phyloP scores from a whole-genome alignment of 2,329 filamentous ascomycete genomes.

The Corinectria fuckeliana region DNA sequence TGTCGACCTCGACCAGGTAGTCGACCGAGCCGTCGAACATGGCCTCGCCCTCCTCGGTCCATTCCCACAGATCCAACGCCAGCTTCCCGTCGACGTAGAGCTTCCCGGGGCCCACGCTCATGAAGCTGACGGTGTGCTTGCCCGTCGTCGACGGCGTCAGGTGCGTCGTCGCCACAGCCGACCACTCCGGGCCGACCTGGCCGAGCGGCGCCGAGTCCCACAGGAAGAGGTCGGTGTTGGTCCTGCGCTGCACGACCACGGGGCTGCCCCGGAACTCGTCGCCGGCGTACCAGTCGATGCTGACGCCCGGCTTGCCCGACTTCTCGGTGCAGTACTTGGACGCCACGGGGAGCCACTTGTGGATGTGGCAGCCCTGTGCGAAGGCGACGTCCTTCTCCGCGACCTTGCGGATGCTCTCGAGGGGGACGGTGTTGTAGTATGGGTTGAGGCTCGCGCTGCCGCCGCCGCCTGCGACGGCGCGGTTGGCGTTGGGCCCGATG shows the following conservation, averaged over 20 bases:
- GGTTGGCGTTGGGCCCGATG: constrained; percentile 71
- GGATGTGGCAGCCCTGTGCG: constrained; percentile 46
- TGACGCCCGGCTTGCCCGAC: constrained; percentile 65
- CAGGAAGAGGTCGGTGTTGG: constrained; percentile 71
- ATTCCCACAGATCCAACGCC: constrained; percentile 71
- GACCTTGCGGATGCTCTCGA: constrained; percentile 63
- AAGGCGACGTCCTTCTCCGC: constrained; percentile 64
- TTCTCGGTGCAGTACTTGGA: constrained; percentile 37
- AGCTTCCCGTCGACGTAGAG: constrained; percentile 66
- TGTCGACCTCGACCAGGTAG: constrained; percentile 65
- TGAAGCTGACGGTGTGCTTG: constrained; percentile 70
- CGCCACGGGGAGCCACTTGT: constrained; percentile 39
- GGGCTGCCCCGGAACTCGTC: constrained; percentile 67
- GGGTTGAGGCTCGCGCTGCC: constrained; percentile 73
- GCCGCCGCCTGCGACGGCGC: constrained; percentile 71
- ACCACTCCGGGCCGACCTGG: constrained; percentile 68
- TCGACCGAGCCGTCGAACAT: constrained; percentile 75
- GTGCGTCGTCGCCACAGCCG: constrained; percentile 66
- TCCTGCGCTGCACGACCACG: constrained; percentile 62
- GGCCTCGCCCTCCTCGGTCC: constrained; percentile 72
- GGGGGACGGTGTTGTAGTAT: constrained; percentile 70
- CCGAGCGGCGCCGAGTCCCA: constrained; percentile 71
- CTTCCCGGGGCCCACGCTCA: constrained; percentile 69
- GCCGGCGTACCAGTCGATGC: constrained; percentile 68
- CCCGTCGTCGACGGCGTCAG: constrained; percentile 65